Conservation (phyloP, 169 alveolate genomes). For the Haemoproteus tartakovskyi region DNA sequence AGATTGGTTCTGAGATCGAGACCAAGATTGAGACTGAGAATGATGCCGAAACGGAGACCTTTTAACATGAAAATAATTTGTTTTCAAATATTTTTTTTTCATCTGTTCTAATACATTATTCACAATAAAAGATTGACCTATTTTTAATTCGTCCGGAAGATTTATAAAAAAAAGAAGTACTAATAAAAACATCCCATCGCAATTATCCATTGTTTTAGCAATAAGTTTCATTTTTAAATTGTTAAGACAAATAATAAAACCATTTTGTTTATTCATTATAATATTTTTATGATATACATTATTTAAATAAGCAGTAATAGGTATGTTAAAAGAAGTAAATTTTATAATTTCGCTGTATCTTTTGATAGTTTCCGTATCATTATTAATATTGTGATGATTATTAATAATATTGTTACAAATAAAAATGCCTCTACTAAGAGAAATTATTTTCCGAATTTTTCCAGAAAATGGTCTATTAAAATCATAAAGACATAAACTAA, state of each 20-base stretch:
- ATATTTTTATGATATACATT: conserved; percentile 44
- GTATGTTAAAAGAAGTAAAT: conserved; percentile 29
- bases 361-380: conserved; percentile 63
- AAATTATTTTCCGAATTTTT: conserved; percentile 35
- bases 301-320: conserved; percentile 27
- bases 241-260: conserved; percentile 33
- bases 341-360: conserved; percentile 48
- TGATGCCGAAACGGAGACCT: too few species aligned
- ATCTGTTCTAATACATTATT: too few species aligned
- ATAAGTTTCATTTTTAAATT: conserved; percentile 57
- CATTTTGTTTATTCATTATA: conserved; percentile 3
- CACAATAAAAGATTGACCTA: conserved; percentile 5
- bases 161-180: conserved; percentile 34
- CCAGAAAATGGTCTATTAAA: conserved; percentile 50
- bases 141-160: conserved; percentile 18
- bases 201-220: conserved; percentile 57
- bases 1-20: too few species aligned
- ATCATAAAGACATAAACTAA: conserved; percentile 38
- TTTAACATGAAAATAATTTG: too few species aligned
- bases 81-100: too few species aligned
- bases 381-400: conserved; percentile 43
- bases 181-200: conserved; percentile 55
- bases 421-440: conserved; percentile 43
- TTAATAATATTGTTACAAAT: conserved; percentile 58
- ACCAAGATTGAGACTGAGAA: too few species aligned